Evolutionary conservation across 2,329 filamentous ascomycete genomes (phyloP), one percentile per base, ranked within the genome.

Genomic region (Penicillium sp.): DNA sequence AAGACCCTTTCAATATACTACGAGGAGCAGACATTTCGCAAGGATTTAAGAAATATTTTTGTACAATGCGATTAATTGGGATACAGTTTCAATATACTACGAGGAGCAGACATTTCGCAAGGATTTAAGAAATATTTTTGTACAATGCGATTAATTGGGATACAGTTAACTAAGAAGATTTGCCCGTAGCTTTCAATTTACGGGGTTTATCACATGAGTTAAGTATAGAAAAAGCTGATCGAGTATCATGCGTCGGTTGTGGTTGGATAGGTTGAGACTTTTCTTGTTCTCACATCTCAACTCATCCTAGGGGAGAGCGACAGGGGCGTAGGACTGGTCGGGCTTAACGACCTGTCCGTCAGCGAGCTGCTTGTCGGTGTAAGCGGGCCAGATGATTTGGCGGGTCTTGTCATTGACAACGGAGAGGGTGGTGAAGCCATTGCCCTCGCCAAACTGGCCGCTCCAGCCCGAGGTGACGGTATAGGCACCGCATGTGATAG

Each of bases 401-500:
- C 43, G 48, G 51, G 70, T 65, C 39, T 63, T 64, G 52, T 68
- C 64, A 63, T 78, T 67, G 38, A 74, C 70, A 43, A 81, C 73
- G 16, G 74, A 68, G 23, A 80, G 64, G 18, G 74, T 78, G 20
- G 77, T 80, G 69, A 80, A 81, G 54, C 76, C 78, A 22, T 74
- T 67, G 51, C 63, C 73, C 10, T 64, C 47, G 40, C 77, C 78
- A 53, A 80, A 81, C 57, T 78, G 72, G 59, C 71, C 77, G 61
- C 72, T 77, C 77, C 77, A 81, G 67, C 75, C 74, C 2, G 73
- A 74, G 41, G 74, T 76, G 59, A 81, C 56, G 51, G 70, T 75
- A 69, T 70, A 81, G 47, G 58, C 59, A 31, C 77, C 77, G 67
- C 76, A 80, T 40, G 54, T 67, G 47, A 61, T 53, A 36, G 72